Base-by-base conservation (phyloP, 345 rosid genomes). In the Syzygium grande region DNA sequence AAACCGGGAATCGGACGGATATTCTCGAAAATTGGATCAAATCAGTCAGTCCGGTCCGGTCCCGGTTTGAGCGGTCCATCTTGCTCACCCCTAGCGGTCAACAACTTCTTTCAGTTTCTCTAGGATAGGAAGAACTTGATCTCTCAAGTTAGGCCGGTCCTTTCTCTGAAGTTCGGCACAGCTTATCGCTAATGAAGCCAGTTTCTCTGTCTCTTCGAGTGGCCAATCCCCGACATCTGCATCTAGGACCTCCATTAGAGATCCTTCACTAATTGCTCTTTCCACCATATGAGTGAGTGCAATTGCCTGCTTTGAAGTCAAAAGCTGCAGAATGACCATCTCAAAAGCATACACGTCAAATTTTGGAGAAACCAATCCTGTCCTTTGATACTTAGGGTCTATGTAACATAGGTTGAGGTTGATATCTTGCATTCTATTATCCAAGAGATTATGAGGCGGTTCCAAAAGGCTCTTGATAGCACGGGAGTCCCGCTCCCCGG, bases 361-460 rank as follows among this genome's bases (percentile, higher is more conserved):
- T 85, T 94, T 93, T 17, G 93, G 93, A 85, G 96, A 95, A 90
- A 96, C 86, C 86, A 87, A 54, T n/a, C 99, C 99, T 0, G 93
- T 97, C 89, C 98, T 88, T 87, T 96, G 99, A 88, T 97, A 96
- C 91, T 97, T 98, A 0, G 99, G 99, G 85, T 97, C 99, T 5
- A 96, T 93, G 63, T 97, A 95, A 91, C 97, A n/a, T n/a, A n/a
- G n/a, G n/a, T 34, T 34, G 38, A 34, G 38, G 38, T 34, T 34
- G 38, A 34, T 34, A 3, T 34, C 38, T 34, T 34, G 38, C 3
- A 34, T 34, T 34, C 38, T 34, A 3, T 34, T 34, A 34, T 34
- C 3, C 38, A 34, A 34, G 38, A 34, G 3, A 34, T 34, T 34
- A 34, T 34, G 38, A 34, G 38, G 38, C 38, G 38, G 3, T 34